Evolutionary conservation across 2,329 filamentous ascomycete species (phyloP), one percentile per base, ranked within the genome.

Genomic region (Botrytis fragariae): DNA sequence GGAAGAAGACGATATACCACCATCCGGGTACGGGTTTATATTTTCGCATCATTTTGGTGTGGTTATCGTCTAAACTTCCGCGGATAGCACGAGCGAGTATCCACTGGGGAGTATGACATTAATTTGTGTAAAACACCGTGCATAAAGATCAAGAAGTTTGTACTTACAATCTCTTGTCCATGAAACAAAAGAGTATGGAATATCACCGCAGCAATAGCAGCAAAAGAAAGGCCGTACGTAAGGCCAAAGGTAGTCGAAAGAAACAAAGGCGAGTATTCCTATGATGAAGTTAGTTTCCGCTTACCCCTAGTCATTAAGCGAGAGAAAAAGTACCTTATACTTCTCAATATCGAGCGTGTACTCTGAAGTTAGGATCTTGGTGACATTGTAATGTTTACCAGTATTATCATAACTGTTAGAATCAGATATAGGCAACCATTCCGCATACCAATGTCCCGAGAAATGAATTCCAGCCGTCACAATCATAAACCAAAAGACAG

Each of bases 171-270:
- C 69, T 90, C 88, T 76, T 88, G 85, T 29, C 92, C 87, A 74
- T 93, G 89, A 80, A 93, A 89, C 3, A 94, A 83, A 75, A 85
- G 88, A 0, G 89, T 92, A 78, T 93, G 89, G 0, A 93, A 86
- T 29, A 94, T 82, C 1, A 94, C 85, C 0, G 91, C 87, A 0
- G 91, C 84, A 61, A 93, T 92, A 69, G 91, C 87, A 4, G 92
- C 92, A 79, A 94, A 94, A 0, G 90, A 92, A 3, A 94, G 82
- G 0, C 91, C 92, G 77, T 94, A 94, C 0, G 86, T 85, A 74
- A 93, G 82, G 74, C 90, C 87, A 79, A 93, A 93, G 0, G 91
- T 92, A 0, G 91, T 93, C 74, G 91, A 92, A 67, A 93, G 84
- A 77, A 91, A 92, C 3, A 92, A 87, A 78, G 93, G 93, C 0